Base-by-base conservation (phyloP, 2,329 filamentous ascomycete species). In the Penicillium sp. region DNA sequence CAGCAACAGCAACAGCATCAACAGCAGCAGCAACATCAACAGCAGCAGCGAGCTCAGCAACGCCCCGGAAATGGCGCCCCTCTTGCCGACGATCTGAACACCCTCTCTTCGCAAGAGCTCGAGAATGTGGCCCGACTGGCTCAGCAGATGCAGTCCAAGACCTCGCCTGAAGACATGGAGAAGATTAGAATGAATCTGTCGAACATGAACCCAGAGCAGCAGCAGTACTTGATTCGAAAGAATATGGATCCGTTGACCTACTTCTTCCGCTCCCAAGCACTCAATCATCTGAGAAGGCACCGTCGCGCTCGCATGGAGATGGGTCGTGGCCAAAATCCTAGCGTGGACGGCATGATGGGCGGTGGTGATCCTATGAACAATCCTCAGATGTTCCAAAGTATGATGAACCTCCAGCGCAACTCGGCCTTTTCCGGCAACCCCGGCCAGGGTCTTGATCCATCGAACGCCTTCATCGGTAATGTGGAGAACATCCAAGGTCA, bases 401-500 rank as follows among this genome's bases (percentile, higher is more conserved):
- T 72, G 61, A 66, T 73, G 64, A 67, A 66, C 52, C 61, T 66
- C 29, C 70, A 71, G 58, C 63, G 66, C 32, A 70, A 71, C 58
- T 63, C 66, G 27, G 57, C 60, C 6, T 67, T 72, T 39, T 58
- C 68, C 2, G 64, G 66, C 41, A 66, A 60, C 23, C 59, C 53
- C 12, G 65, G 66, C 24, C 69, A 66, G 46, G 55, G 54, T 6
- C 52, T 71, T 31, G 69, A 68, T 7, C 46, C 55, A 4, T 37
- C 33, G 33, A 58, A 57, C 54, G 75, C 65, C 4, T 72, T 74
- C 51, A 66, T 75, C 28, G 71, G 70, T 25, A 75, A 71, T 49
- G 66, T 83, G 55, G 77, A 79, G 47, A 78, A 81, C 38, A 76
- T 83, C 33, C 73, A 81, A 49, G 78, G 77, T 25, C 81, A 83